These are phyloP conservation scores for Xylariomycetidae sp. DNA, from an alignment of 2,329 filamentous ascomycete species.

Conservation along the genomic window DNA sequence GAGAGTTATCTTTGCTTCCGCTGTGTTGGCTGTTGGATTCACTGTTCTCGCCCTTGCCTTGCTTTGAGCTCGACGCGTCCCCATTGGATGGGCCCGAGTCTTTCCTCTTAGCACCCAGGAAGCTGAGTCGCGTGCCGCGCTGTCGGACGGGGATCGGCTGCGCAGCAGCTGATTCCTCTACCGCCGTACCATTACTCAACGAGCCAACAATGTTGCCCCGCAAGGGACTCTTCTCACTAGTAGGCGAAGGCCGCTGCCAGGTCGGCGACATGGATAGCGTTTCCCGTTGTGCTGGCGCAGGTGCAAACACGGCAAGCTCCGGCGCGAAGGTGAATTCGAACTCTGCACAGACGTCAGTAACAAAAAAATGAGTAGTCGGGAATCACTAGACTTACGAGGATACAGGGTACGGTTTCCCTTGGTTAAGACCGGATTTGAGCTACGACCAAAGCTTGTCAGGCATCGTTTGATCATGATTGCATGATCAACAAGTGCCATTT, in stretches of 20 bases:
- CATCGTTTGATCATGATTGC: constrained; percentile 82
- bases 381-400: constrained; percentile 55
- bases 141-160: constrained; percentile 46
- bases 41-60: constrained; percentile 22
- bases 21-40: constrained; percentile 27
- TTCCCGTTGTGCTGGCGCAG: constrained; percentile 38
- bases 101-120: constrained; percentile 49
- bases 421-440: constrained; percentile 52
- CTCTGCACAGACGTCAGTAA: constrained; percentile 32
- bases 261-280: constrained; percentile 34
- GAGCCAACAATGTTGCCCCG: constrained; percentile 13
- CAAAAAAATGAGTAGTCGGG: background rate
- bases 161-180: constrained; percentile 45
- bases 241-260: constrained; percentile 29
- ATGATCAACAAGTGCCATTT: constrained; percentile 82
- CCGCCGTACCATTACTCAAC: constrained; percentile 23
- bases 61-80: constrained; percentile 17
- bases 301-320: constrained; percentile 58
- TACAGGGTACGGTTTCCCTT: constrained; percentile 54
- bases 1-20: constrained; percentile 28
- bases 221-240: constrained; percentile 17
- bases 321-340: constrained; percentile 59
- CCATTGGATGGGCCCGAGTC: constrained; percentile 26
- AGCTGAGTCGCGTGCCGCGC: constrained; percentile 50
- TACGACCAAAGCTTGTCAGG: constrained; percentile 61